These are phyloP conservation scores for Scutellaria galericulata DNA, from an alignment of 257 asterid genomes.

Conservation along the genomic window DNA sequence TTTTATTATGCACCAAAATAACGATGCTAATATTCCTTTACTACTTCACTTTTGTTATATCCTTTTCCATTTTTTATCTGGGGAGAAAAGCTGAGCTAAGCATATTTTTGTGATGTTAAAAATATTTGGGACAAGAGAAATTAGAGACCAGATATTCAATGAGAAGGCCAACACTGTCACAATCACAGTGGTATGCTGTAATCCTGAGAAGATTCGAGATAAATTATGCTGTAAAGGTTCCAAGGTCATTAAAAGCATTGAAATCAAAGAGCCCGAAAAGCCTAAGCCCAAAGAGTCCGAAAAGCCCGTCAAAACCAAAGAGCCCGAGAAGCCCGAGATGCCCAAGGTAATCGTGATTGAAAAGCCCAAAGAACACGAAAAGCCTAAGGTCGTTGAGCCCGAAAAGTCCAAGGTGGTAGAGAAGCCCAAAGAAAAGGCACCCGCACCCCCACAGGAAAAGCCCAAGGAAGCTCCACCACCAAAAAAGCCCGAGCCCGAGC, in stretches of 20 bases:
- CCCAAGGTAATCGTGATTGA: constrained; percentile 17
- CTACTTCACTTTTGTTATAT: neutral
- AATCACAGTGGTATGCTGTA: constrained; percentile 71
- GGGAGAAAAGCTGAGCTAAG: constrained; percentile 31
- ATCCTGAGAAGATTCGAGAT: constrained; percentile 75
- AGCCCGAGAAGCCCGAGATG: constrained; percentile 33
- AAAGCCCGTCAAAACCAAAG: constrained; percentile 24
- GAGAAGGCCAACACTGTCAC: constrained; percentile 67
- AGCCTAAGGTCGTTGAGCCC: constrained; percentile 36
- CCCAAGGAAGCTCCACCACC: constrained; percentile 27
- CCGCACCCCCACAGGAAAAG: neutral
- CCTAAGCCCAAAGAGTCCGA: constrained; percentile 39
- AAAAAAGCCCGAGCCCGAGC: constrained; percentile 26
- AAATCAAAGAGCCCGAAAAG: constrained; percentile 51
- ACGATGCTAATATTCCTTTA: constrained; percentile 3
- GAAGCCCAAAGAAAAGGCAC: constrained; percentile 16
- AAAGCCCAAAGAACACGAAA: constrained; percentile 37
- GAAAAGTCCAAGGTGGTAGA: constrained; percentile 33
- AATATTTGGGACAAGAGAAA: constrained; percentile 60
- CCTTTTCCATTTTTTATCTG: neutral
- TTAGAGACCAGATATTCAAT: constrained; percentile 62
- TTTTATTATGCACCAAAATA: constrained; percentile 22
- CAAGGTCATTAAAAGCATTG: constrained; percentile 63
- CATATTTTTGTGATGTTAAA: constrained; percentile 13
- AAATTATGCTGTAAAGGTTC: constrained; percentile 68